Conservation (phyloP, 2,329 filamentous ascomycete species). For the Aspergillus sp. region DNA sequence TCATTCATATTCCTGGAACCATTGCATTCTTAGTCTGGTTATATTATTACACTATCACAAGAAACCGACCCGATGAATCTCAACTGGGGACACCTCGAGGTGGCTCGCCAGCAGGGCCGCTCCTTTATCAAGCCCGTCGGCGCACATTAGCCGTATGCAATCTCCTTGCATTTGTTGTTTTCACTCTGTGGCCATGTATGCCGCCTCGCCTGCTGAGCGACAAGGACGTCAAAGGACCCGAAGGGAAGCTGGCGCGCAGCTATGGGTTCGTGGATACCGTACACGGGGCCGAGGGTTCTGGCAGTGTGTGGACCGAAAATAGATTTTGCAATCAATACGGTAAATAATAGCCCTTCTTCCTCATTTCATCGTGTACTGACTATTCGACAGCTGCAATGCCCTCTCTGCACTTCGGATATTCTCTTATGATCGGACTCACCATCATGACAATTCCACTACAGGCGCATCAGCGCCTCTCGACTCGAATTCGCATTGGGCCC, state of each 20-base stretch:
- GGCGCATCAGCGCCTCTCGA: constrained; percentile 51
- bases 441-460: constrained; percentile 65
- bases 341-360: constrained; percentile 30
- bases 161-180: constrained; percentile 59
- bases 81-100: constrained; percentile 40
- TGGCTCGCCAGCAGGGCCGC: constrained; percentile 49
- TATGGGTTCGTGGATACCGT: constrained; percentile 62
- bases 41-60: constrained; percentile 69
- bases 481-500: constrained; percentile 27
- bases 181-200: constrained; percentile 62
- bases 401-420: constrained; percentile 73
- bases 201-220: constrained; percentile 59
- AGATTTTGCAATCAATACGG: constrained; percentile 75
- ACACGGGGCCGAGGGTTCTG: constrained; percentile 57
- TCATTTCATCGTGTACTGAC: not conserved
- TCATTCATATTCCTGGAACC: constrained; percentile 75
- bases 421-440: constrained; percentile 69
- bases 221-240: constrained; percentile 52
- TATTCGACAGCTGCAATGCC: constrained; percentile 64
- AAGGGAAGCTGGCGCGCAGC: constrained; percentile 60
- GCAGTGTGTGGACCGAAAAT: constrained; percentile 71
- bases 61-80: constrained; percentile 48
- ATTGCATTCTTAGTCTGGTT: constrained; percentile 68
- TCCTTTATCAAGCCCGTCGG: constrained; percentile 56
- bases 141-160: constrained; percentile 61